Conservation (phyloP, 805 yeast genomes). For the Hanseniaspora lachancei region DNA sequence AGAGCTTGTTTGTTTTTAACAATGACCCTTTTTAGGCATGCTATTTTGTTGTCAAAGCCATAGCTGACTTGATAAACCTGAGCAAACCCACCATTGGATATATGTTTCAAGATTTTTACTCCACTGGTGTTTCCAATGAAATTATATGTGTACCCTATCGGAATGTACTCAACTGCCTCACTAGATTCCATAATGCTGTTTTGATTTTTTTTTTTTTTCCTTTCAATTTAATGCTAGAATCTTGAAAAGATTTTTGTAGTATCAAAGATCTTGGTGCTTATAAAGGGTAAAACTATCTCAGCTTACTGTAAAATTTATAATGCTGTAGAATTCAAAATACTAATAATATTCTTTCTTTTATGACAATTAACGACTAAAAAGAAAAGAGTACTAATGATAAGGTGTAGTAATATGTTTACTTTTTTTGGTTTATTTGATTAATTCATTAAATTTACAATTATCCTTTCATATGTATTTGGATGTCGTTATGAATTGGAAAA, state of each 20-base stretch:
- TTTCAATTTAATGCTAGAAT: background rate
- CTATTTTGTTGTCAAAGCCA: constrained; percentile 41
- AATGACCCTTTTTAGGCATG: constrained; percentile 86
- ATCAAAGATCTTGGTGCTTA: too few species aligned
- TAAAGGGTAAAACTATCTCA: too few species aligned
- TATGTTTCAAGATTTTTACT: constrained; percentile 42
- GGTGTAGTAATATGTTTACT: too few species aligned
- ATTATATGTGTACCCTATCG: constrained; percentile 9
- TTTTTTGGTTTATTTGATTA: too few species aligned
- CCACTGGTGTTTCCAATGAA: constrained; percentile 11
- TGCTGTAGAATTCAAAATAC: too few species aligned
- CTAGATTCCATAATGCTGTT: constrained; percentile 3
- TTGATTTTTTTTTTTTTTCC: background rate
- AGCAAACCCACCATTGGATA: constrained; percentile 91
- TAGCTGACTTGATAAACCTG: constrained; percentile 73
- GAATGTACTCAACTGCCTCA: constrained; percentile 6
- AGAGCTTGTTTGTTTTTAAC: constrained; percentile 83
- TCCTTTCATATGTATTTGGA: too few species aligned
- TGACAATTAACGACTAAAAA: too few species aligned
- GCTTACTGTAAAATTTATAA: too few species aligned
- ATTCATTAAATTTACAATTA: too few species aligned
- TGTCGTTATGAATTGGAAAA: too few species aligned
- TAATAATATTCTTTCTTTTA: too few species aligned
- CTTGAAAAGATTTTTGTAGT: background rate
- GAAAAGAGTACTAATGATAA: too few species aligned